Percentiles rank a stretch among this genome's conserved stretches.
Conservation (phyloP, 2,329 filamentous ascomycete species). For the Plectosphaerella sp. region DNA sequence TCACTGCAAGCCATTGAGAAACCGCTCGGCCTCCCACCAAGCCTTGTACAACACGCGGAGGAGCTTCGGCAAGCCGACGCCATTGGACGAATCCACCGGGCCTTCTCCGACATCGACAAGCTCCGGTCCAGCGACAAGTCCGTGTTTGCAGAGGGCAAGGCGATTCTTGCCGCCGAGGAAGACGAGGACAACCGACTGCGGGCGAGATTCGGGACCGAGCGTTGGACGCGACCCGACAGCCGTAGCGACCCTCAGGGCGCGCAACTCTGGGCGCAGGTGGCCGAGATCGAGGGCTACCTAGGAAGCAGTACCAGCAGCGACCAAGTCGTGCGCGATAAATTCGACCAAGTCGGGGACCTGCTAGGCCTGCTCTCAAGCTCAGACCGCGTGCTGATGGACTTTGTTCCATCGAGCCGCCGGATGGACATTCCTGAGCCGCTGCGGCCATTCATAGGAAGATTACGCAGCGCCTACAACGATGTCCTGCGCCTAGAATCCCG, state of each 20-base stretch:
- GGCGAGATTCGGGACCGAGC: slow-evolving; percentile 77
- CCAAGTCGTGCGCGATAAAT: slow-evolving; percentile 67
- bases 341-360: slow-evolving; percentile 68
- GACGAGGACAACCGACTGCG: slow-evolving; percentile 77
- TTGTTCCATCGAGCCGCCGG: slow-evolving; percentile 79
- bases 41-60: slow-evolving; percentile 83
- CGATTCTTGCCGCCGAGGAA: slow-evolving; percentile 72
- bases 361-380: slow-evolving; percentile 74
- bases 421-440: slow-evolving; percentile 76
- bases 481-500: slow-evolving; percentile 77
- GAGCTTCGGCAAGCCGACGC: slow-evolving; percentile 91
- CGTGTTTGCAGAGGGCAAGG: slow-evolving; percentile 78
- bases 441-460: slow-evolving; percentile 70
- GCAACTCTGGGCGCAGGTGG: slow-evolving; percentile 70
- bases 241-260: slow-evolving; percentile 59
- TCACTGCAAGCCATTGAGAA: slow-evolving; percentile 94
- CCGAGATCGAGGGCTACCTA: slow-evolving; percentile 84
- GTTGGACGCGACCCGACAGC: slow-evolving; percentile 72
- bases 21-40: slow-evolving; percentile 82
- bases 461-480: slow-evolving; percentile 81
- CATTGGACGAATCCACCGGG: slow-evolving; percentile 68
- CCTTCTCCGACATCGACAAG: slow-evolving; percentile 85
- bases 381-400: slow-evolving; percentile 78
- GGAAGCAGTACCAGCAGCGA: slow-evolving; percentile 56
- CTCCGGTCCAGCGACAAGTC: slow-evolving; percentile 75